Evolutionary conservation across 1,284 basidiomycete species (phyloP).

Genomic region (Bondarzewia mesenterica): DNA sequence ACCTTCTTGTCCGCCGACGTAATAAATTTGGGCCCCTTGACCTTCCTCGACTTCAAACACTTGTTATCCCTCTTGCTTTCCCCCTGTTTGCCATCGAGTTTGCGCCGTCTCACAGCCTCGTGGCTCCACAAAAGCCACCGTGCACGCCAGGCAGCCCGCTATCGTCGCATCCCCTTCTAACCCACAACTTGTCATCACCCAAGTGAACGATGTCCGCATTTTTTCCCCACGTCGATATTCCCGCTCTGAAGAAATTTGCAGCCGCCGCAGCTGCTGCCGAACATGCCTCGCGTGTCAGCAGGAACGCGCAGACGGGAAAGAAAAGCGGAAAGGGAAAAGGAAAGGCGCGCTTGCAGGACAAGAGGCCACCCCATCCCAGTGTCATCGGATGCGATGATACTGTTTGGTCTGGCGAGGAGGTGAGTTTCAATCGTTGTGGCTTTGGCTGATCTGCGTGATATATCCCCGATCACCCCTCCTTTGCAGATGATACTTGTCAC

Average conservation of each 20-base stretch:
- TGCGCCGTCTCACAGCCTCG: too few relatives aligned
- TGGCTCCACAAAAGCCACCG: too few relatives aligned
- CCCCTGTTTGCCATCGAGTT: too few relatives aligned
- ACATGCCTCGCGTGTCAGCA: conserved; percentile 11
- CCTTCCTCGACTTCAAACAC: too few relatives aligned
- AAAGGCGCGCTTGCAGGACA: conserved; percentile 10
- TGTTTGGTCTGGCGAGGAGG: conserved; percentile 16
- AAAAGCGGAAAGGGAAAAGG: conserved; percentile 9
- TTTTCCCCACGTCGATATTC: conserved; percentile 14
- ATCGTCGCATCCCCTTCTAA: too few relatives aligned
- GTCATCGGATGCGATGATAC: conserved; percentile 13
- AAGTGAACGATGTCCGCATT: background rate
- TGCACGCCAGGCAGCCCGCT: too few relatives aligned
- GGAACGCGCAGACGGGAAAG: conserved; percentile 3
- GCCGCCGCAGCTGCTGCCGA: conserved; percentile 15
- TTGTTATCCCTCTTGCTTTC: too few relatives aligned
- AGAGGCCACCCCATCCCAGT: conserved; percentile 4
- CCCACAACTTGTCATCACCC: too few relatives aligned
- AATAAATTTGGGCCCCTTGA: too few relatives aligned
- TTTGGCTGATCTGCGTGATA: background rate
- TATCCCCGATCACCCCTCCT: background rate
- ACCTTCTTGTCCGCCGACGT: too few relatives aligned
- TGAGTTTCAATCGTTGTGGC: conserved; percentile 4
- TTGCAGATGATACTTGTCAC: conserved; percentile 18
- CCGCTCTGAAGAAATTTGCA: conserved; percentile 14